Percentiles rank a stretch among this genome's conserved stretches.
phyloP scores from a whole-genome alignment of 371 early-diverging fungal genomes.

The Mortierella sp. region DNA sequence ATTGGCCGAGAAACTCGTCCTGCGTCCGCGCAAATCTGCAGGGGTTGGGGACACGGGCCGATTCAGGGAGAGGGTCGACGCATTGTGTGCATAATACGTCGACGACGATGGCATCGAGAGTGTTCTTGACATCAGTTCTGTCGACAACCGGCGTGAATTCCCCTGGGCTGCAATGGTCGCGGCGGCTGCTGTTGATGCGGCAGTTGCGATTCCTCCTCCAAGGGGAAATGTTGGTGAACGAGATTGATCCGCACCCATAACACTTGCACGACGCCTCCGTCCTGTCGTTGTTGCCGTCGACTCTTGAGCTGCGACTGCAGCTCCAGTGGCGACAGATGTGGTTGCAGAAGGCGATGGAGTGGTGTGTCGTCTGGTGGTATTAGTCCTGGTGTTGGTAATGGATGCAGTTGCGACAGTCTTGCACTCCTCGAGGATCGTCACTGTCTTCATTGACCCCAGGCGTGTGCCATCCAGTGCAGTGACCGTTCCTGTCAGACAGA shows the following conservation, averaged over 20 bases:
- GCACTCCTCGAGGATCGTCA: conserved; percentile 46
- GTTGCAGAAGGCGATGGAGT: conserved; percentile 22
- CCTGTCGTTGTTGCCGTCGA: conserved; percentile 2
- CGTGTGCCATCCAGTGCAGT: conserved; percentile 52
- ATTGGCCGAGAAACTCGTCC: conserved; percentile 55
- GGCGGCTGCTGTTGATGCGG: conserved; percentile 3
- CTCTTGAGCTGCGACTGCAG: not conserved
- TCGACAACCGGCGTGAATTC: conserved; percentile 2
- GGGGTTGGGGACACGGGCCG: conserved; percentile 46
- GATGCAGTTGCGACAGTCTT: conserved; percentile 57
- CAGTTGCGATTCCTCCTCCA: conserved; percentile 31
- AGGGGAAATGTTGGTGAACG: conserved; percentile 32
- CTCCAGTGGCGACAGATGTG: not conserved
- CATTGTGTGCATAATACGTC: conserved; percentile 18
- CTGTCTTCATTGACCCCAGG: conserved; percentile 50
- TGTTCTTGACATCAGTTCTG: conserved; percentile 50
- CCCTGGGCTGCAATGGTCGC: conserved; percentile 30
- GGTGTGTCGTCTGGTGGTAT: conserved; percentile 47
- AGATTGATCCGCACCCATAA: conserved; percentile 25
- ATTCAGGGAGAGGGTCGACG: conserved; percentile 39
- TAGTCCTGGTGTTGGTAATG: conserved; percentile 45
- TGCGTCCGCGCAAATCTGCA: conserved; percentile 34
- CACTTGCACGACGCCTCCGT: conserved; percentile 26
- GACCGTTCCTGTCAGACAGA: conserved; percentile 47
- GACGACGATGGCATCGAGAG: conserved; percentile 41